Percentiles rank a stretch among this genome's conserved stretches.
phyloP scores from a whole-genome alignment of 192 early-diverging fungal species.

The Coemansia sp. region DNA sequence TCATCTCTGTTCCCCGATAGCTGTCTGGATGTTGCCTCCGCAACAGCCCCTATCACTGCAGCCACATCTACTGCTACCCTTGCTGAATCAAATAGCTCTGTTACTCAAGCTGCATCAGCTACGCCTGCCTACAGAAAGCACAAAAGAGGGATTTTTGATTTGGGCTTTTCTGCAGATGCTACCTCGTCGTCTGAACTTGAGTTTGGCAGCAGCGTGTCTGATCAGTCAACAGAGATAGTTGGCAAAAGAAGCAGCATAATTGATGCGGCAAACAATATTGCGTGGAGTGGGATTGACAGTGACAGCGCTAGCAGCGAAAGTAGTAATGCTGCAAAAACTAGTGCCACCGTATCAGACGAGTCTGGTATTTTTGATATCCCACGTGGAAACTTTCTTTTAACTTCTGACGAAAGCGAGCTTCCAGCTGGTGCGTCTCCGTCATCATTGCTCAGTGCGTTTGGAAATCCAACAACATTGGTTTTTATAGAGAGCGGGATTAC shows the following conservation, averaged over 20 bases:
- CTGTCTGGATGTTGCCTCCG: slow-evolving; percentile 9
- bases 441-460: neutral
- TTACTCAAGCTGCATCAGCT: neutral
- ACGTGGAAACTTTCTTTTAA: slow-evolving; percentile 2
- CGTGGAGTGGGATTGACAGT: slow-evolving; percentile 24
- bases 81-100: no score
- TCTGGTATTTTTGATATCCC: slow-evolving; percentile 5
- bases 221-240: neutral
- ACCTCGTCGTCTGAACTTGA: neutral
- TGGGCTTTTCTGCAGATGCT: neutral
- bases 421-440: neutral
- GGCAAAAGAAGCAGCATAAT: neutral
- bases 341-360: neutral
- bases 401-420: slow-evolving; percentile 4
- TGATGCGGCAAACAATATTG: slow-evolving; percentile 9
- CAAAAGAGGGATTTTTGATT: slow-evolving; percentile 4
- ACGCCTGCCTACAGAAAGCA: neutral
- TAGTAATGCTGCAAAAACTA: neutral
- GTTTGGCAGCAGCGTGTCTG: neutral
- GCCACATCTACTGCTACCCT: no score
- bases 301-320: neutral
- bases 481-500: slow-evolving; percentile 3
- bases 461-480: neutral
- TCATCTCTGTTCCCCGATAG: slow-evolving; percentile 11
- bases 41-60: neutral